phyloP scores from a whole-genome alignment of 495 filamentous ascomycete species.

The Neurospora africana region DNA sequence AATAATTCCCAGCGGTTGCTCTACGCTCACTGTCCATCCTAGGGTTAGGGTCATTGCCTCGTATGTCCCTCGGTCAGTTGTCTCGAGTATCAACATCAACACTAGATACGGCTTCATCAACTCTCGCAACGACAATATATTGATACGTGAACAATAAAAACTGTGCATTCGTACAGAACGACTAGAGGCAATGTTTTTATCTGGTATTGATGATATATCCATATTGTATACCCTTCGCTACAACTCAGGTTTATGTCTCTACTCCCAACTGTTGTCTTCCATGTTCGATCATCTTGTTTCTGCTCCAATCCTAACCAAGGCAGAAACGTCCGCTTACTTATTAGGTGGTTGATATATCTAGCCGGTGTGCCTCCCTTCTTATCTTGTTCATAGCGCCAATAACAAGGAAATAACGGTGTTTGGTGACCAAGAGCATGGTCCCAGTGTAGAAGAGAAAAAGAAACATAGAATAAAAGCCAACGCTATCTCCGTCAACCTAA shows the following conservation, averaged over 20 bases:
- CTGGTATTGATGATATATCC: neutral
- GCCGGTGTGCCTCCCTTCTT: neutral
- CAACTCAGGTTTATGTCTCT: neutral
- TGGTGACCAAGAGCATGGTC: neutral
- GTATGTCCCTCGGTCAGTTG: neutral
- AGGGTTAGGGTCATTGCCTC: neutral
- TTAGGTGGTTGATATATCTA: neutral
- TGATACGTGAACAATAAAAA: neutral
- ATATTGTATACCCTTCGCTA: neutral
- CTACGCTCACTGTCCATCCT: neutral
- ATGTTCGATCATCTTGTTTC: neutral
- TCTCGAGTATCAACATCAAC: neutral
- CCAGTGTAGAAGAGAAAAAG: neutral
- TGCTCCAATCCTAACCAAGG: neutral
- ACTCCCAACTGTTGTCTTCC: neutral
- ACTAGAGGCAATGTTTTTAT: neutral
- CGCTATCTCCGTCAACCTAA: neutral
- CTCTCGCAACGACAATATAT: neutral
- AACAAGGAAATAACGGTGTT: neutral
- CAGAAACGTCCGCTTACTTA: neutral
- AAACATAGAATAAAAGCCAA: neutral
- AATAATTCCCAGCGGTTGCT: neutral
- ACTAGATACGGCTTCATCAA: neutral
- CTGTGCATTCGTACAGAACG: neutral
- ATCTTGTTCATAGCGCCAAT: neutral